phyloP scores from a whole-genome alignment of 306 rosid species.

The Rosa persica region DNA sequence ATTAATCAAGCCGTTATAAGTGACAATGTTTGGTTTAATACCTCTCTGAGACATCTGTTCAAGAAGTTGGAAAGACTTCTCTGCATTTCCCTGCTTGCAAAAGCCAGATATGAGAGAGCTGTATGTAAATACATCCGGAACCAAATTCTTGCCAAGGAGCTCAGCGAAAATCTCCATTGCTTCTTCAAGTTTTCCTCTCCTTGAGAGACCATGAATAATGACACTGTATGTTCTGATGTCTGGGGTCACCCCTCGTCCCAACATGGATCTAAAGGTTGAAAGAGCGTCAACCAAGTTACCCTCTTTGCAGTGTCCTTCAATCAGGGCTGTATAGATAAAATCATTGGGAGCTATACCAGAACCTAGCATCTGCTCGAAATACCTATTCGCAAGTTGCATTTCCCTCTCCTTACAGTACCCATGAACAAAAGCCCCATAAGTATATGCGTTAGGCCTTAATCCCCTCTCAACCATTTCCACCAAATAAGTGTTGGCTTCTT shows the following conservation, averaged over 20 bases:
- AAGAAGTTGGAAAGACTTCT: constrained; percentile 36
- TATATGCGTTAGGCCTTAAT: constrained; percentile 42
- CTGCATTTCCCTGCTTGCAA: constrained; percentile 37
- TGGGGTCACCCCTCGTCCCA: constrained; percentile 34
- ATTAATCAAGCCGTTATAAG: constrained; percentile 40
- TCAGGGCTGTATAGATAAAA: constrained; percentile 31
- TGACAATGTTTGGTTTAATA: constrained; percentile 37
- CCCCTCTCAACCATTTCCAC: constrained; percentile 43
- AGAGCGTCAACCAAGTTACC: constrained; percentile 39
- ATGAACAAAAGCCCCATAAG: constrained; percentile 46
- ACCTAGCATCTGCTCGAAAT: constrained; percentile 42
- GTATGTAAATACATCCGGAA: constrained; percentile 44
- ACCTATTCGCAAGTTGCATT: constrained; percentile 37
- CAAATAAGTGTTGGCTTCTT: constrained; percentile 30
- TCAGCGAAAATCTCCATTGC: constrained; percentile 41
- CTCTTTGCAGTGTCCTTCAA: constrained; percentile 42
- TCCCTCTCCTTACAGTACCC: constrained; percentile 34
- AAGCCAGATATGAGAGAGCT: constrained; percentile 44
- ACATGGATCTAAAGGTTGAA: constrained; percentile 39
- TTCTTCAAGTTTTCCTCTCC: constrained; percentile 46
- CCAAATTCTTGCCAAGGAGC: constrained; percentile 38
- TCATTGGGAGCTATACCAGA: constrained; percentile 35
- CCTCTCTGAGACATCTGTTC: constrained; percentile 43
- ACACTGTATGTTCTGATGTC: constrained; percentile 37
- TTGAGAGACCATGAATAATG: constrained; percentile 38